A percentile compares a stretch with the other conserved stretches of the same genome.
These are phyloP conservation scores for Thelonectria olida DNA, from an alignment of 2,329 filamentous ascomycete genomes.

Conservation along the genomic window DNA sequence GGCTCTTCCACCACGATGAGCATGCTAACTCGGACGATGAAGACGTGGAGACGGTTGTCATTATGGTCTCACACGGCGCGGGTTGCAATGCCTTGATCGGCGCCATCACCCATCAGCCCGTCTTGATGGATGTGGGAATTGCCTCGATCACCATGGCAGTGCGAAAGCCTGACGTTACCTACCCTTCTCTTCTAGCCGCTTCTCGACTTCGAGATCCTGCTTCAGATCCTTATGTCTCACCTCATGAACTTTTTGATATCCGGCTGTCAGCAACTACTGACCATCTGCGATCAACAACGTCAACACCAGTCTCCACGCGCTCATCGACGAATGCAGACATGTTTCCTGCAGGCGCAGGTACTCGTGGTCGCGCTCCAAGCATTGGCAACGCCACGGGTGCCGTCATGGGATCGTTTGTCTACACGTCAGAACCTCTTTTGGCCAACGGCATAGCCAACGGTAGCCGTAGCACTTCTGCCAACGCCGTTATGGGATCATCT, in stretches of 20 bases:
- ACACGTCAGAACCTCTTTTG: slow-evolving; percentile 52
- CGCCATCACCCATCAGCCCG: slow-evolving; percentile 89
- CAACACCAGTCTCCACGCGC: slow-evolving; percentile 47
- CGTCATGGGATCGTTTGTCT: slow-evolving; percentile 49
- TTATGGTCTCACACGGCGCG: slow-evolving; percentile 93
- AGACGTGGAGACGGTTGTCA: slow-evolving; percentile 78
- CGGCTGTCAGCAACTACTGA: slow-evolving; percentile 79
- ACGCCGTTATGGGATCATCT: slow-evolving; percentile 43
- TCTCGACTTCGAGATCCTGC: slow-evolving; percentile 34
- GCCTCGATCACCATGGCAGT: slow-evolving; percentile 91
- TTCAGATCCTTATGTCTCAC: slow-evolving; percentile 48
- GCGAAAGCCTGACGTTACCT: slow-evolving; percentile 60
- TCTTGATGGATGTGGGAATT: slow-evolving; percentile 88
- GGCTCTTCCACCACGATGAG: slow-evolving; percentile 43
- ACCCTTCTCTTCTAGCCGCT: slow-evolving; percentile 45
- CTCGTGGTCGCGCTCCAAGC: slow-evolving; percentile 38
- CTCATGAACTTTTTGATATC: slow-evolving; percentile 76
- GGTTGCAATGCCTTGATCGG: slow-evolving; percentile 96
- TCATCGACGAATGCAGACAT: slow-evolving; percentile 44
- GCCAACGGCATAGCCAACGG: slow-evolving; percentile 49
- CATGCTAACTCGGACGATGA: slow-evolving; percentile 59
- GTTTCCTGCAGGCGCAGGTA: slow-evolving; percentile 23
- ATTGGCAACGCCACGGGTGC: slow-evolving; percentile 32
- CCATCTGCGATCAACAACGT: slow-evolving; percentile 65
- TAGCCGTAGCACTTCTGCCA: slow-evolving; percentile 57